Percentiles rank a stretch among this genome's conserved stretches.
phyloP scores from a whole-genome alignment of 257 asterid species.

The Coffea eugenioides region DNA sequence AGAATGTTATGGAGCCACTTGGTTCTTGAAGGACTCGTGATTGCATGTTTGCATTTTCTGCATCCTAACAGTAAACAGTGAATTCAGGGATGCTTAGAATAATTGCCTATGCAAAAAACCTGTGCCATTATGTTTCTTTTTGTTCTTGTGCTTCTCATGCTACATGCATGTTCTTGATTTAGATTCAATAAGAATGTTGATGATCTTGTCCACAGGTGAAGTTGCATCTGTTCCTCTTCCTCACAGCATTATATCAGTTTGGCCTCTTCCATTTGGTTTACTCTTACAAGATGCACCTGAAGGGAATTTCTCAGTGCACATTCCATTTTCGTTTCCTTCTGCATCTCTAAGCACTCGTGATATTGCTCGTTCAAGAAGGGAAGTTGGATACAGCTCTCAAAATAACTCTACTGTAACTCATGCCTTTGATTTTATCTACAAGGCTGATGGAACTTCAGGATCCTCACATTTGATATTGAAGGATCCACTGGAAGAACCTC shows the following conservation, averaged over 20 bases:
- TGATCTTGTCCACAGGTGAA: constrained; percentile 61
- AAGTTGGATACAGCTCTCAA: constrained; percentile 50
- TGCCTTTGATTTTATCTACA: constrained; percentile 42
- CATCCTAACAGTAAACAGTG: not conserved
- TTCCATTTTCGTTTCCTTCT: constrained; percentile 51
- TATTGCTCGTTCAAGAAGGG: constrained; percentile 59
- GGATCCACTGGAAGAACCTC: constrained; percentile 91
- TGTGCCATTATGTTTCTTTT: not conserved
- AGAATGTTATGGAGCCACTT: not conserved
- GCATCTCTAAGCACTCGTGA: constrained; percentile 53
- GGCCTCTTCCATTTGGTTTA: constrained; percentile 94
- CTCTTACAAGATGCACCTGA: constrained; percentile 81
- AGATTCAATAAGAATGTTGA: constrained; percentile 14
- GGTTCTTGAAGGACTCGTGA: not conserved
- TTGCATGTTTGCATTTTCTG: not conserved
- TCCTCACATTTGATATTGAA: constrained; percentile 78
- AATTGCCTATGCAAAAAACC: not conserved
- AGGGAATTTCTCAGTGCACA: constrained; percentile 50
- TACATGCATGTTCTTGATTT: not conserved
- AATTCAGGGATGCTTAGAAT: not conserved
- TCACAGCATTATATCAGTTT: constrained; percentile 65
- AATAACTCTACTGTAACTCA: constrained; percentile 41
- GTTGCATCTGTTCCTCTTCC: constrained; percentile 76
- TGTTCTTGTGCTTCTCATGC: not conserved
- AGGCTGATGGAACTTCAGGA: constrained; percentile 52